Base-by-base conservation (phyloP, 2,329 filamentous ascomycete species). In the Exophiala sideris region DNA sequence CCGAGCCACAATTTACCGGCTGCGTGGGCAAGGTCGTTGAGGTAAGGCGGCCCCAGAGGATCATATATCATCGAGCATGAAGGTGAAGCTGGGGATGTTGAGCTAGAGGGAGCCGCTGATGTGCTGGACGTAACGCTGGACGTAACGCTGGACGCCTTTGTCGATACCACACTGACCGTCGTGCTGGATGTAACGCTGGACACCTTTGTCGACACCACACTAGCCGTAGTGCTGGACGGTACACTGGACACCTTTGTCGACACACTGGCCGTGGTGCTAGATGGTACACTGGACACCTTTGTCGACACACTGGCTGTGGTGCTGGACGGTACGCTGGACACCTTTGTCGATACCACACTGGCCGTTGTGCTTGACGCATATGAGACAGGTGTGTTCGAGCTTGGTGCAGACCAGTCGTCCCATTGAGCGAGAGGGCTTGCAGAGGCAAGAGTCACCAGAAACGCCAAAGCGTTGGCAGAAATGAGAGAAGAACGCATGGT, bases 1-100 rank as follows among this genome's bases (percentile, higher is more conserved):
- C 80, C 69, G 36, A 83, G 81, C 60, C 81, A 78, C 58, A 76
- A 65, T 57, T 80, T 73, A 16, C 82, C 83, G 38, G 80, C 79
- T 48, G 74, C 74, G 56, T 77, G 73, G 45, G 82, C 81, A 24
- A 83, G 73, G 57, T 76, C 69, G 65, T 83, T 72, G 14, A 84
- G 76, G 64, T 74, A 73, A 57, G 71, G 65, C 57, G 60, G 50
- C 54, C 64, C 40, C 12, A 41, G 18, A 10, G 58, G 53, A 33
- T 56, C 56, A 39, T 52, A 59, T n/a, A 49, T 50, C 11, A 45
- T 45, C 10, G 41, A 45, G 45, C 49, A 50, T 16, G 50, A 48
- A 33, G 53, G 34, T 12, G 52, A 40, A 9, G 45, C 50, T 11
- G 50, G 40, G 29, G 45, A 18, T 42, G 50, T 50, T 16, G 50